Evolutionary conservation across 192 early-diverging fungal species (phyloP), one percentile per base, ranked within the genome.

Genomic region (Rhizophagus clarus): DNA sequence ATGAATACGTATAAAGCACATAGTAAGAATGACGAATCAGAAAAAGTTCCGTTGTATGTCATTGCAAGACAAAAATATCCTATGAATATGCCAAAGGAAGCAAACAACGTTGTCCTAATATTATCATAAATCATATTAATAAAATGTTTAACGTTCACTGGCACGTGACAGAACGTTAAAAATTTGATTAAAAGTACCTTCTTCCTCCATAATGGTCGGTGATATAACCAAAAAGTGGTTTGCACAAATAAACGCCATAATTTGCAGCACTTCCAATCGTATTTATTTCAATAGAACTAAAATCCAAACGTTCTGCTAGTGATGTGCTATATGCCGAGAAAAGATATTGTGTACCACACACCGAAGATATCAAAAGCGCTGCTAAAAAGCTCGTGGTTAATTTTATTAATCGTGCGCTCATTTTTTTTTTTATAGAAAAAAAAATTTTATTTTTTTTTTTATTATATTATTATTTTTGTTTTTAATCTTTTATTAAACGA

Each of bases 301-400:
- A 91, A 22, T 86, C 84, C 8, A 91, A 85, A 9, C 83, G 79
- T 64, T 85, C 81, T 70, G 84, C 82, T 70, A 90, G 86, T 49
- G 86, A 82, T 45, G 87, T 83, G 24, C 89, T 85, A 81, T 94
- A 94, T 4, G 88, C 85, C 32, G 88, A 85, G 81, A 91, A 94
- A 26, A 94, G 82, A 83, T 91, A 94, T 10, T 91, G 86, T 9
- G 93, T 94, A 29, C 93, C 93, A 28, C 88, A 88, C 32, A 85
- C 85, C 7, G 87, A 80, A 81, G 85, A 85, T n/a, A 86, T 86
- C 47, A 86, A 32, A 71, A 87, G 86, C 9, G 82, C 85, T 5
- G 81, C 83, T 11, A 83, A n/a, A 74, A 86, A 90, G 28, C 87
- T 86, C 15, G 83, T 77, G 31, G 82, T 88, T 71, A 76, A 78